Conservation (phyloP, 495 filamentous ascomycete genomes). For the Lasiosphaeriaceae sp. region DNA sequence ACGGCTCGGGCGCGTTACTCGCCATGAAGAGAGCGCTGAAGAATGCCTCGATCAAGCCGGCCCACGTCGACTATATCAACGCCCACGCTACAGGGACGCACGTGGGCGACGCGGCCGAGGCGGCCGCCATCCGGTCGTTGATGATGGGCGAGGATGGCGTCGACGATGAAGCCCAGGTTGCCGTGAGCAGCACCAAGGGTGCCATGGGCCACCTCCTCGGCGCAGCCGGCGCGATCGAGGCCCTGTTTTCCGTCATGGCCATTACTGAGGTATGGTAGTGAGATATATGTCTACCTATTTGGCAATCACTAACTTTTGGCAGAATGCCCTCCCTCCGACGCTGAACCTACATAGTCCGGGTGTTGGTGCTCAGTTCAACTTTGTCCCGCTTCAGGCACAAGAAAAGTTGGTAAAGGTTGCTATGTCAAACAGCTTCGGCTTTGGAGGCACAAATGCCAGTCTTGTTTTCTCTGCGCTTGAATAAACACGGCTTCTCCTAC, state of each 20-base stretch:
- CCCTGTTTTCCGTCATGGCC: constrained; percentile 75
- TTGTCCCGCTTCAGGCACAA: constrained; percentile 70
- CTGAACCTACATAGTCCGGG: constrained; percentile 70
- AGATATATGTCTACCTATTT: neutral
- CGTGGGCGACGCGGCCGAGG: constrained; percentile 86
- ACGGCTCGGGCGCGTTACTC: constrained; percentile 73
- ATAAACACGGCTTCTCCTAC: constrained; percentile 8
- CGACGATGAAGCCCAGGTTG: constrained; percentile 58
- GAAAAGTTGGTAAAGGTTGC: constrained; percentile 66
- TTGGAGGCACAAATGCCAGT: constrained; percentile 93
- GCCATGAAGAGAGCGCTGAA: constrained; percentile 83
- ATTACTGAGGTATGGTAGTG: constrained; percentile 60
- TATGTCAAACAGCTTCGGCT: constrained; percentile 94
- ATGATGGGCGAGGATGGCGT: constrained; percentile 71
- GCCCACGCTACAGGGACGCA: constrained; percentile 88
- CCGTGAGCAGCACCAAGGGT: constrained; percentile 91
- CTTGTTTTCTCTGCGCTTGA: constrained; percentile 68
- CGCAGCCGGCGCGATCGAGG: constrained; percentile 84
- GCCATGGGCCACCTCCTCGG: constrained; percentile 90
- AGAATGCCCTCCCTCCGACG: constrained; percentile 84
- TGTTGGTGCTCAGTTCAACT: constrained; percentile 79
- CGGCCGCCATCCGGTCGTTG: constrained; percentile 71
- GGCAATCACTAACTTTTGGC: constrained; percentile 19
- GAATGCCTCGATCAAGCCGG: constrained; percentile 65
- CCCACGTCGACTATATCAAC: constrained; percentile 84